Evolutionary conservation across 2,329 filamentous ascomycete species (phyloP), one percentile per base, ranked within the genome.

Genomic region (Cordyceps tenuipes): DNA sequence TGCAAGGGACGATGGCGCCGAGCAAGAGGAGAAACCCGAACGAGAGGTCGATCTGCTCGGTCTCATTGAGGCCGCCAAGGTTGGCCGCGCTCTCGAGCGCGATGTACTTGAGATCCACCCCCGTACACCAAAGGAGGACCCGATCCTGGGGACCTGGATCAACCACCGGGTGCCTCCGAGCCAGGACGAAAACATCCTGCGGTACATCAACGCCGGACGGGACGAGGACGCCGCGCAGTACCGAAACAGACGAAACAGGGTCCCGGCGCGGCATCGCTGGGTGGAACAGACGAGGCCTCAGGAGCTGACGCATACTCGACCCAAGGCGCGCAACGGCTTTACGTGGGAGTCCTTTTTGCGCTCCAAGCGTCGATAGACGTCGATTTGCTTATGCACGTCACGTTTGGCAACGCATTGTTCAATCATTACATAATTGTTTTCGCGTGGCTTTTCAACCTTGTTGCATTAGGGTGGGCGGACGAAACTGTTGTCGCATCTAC

Each of bases 31-130:
- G 60, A 41, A 41, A 44, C 31, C 61, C 29, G 54, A 60, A 58
- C 44, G 57, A 49, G 60, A 64, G 23, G 65, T 75, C 9, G 70
- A 75, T 34, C 59, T 76, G 23, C 50, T 66, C 8, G 66, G 63
- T 2, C 62, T 73, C 5, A 65, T 76, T 1, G 70, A 72, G 15
- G 68, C 67, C 3, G 71, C 72, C 31, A 70, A 68, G 57, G 49
- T 65, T 6, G 68, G 67, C 7, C 64, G 64, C 15, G 62, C 66
- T 15, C 62, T 64, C 2, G 62, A 65, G 0, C 68, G 68, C n/a
- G 67, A 68, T 2, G 67, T 66, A 3, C 62, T 77, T 12, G 75
- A 77, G 62, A 68, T 77, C 21, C 75, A 77, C 50, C 73, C 75
- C 0, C 66, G 69, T n/a, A 77, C 75, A 9, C 64, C 69, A 5